Evolutionary conservation across 495 filamentous ascomycete species (phyloP), one percentile per base, ranked within the genome.

Genomic region (Aspergillus indologenus): DNA sequence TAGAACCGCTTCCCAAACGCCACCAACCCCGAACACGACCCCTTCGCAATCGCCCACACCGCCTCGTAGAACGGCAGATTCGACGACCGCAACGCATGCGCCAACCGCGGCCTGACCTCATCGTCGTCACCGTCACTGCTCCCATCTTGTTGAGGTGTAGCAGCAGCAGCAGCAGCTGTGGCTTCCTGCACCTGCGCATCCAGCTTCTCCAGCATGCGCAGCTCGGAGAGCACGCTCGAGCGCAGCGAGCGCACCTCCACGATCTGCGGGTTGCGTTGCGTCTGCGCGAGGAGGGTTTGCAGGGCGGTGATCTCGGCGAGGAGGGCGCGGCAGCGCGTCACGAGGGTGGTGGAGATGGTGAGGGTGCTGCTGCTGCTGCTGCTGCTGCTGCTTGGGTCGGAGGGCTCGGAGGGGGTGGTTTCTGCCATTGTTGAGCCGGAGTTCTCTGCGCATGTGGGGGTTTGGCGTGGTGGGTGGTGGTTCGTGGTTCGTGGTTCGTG

Each of bases 61-160:
- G 81, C 72, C 49, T 75, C 68, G 58, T 83, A 83, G 57, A 84
- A 85, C 0, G 80, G 76, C 29, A 86, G 46, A 71, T 86, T 86
- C 6, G 81, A 81, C 22, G 82, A 85, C 26, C 79, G 72, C 57
- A 85, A 61, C 18, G 76, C 75, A 64, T 85, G 82, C 42, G 70
- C 11, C 18, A 74, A 40, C 22, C 70, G 71, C 69, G 0, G 57
- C 22, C 15, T 71, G 68, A 1, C 46, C 57, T 53, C 40, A n/a
- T 61, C 59, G 21, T 29, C 56, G 19, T 59, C 45, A 21, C 50
- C 55, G 15, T 61, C 53, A 23, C 49, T 49, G 5, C 2, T 9
- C 3, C 26, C 26, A 29, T 29, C 26, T 24, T n/a, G 50, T 15
- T 40, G 34, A 40, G 12, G 7, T 2, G 5, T 40, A 9, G 26